Evolutionary conservation across 768 basidiomycete genomes (phyloP).

Genomic region (Macrocybe gigantea): DNA sequence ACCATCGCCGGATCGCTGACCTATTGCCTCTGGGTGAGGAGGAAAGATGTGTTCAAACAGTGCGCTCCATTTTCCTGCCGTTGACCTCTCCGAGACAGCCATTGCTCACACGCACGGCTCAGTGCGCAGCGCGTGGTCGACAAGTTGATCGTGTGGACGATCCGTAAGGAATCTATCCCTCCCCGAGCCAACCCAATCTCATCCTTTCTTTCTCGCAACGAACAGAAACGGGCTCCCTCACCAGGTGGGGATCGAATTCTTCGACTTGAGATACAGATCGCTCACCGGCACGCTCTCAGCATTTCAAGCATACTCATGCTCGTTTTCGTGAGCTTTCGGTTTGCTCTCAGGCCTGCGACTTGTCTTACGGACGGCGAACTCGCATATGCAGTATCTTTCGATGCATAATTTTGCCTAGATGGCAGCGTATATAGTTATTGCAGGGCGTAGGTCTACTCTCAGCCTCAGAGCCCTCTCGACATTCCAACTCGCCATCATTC

Average conservation of each 20-base stretch:
- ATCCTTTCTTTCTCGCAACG: not conserved
- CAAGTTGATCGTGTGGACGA: constrained; percentile 9
- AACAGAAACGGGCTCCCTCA: constrained; percentile 10
- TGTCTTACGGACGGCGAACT: not conserved
- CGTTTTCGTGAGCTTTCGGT: constrained; percentile 2
- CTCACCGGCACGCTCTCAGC: not conserved
- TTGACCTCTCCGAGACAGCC: not conserved
- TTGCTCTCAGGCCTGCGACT: not conserved
- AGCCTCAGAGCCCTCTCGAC: no score
- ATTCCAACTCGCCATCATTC: not conserved
- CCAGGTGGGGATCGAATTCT: constrained; percentile 3
- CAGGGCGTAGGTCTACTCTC: constrained; percentile 1
- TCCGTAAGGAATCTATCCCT: constrained; percentile 3
- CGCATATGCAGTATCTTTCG: not conserved
- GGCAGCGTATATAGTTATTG: constrained; percentile 5
- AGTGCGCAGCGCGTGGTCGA: constrained; percentile 8
- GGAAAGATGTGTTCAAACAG: constrained; percentile 4
- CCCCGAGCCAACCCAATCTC: no score
- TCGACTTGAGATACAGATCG: not conserved
- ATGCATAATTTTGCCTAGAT: constrained; percentile 6
- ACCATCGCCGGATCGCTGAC: constrained; percentile 5
- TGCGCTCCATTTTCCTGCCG: not conserved
- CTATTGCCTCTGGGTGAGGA: constrained; percentile 3
- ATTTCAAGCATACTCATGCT: constrained; percentile 6
- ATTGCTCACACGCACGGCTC: not conserved